Conservation (phyloP, 2,329 filamentous ascomycete genomes). For the Apiospora hydei region DNA sequence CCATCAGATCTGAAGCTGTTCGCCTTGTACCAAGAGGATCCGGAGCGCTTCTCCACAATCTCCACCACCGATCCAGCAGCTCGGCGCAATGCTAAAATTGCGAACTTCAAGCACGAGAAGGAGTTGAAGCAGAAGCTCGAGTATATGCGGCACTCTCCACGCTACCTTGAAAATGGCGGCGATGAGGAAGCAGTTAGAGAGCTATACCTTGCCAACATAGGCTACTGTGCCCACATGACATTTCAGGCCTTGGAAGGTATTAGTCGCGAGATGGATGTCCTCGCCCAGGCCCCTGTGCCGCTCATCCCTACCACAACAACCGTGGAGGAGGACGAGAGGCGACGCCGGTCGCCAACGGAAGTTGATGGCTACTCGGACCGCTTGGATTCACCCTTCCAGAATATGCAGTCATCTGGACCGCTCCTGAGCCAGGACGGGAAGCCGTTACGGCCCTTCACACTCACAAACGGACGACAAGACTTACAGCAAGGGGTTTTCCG, state of each 20-base stretch:
- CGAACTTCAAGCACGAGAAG: conserved; percentile 85
- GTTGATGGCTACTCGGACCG: conserved; percentile 71
- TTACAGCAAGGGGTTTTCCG: conserved; percentile 84
- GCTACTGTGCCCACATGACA: conserved; percentile 76
- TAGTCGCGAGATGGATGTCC: conserved; percentile 82
- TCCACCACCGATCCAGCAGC: conserved; percentile 67
- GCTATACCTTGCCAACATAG: conserved; percentile 78
- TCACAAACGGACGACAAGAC: conserved; percentile 79
- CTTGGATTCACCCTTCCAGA: conserved; percentile 70
- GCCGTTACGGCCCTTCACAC: conserved; percentile 88
- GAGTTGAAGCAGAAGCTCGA: conserved; percentile 84
- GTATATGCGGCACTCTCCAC: conserved; percentile 51
- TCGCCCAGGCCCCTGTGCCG: conserved; percentile 73
- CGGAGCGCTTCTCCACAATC: conserved; percentile 75
- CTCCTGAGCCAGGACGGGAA: conserved; percentile 81
- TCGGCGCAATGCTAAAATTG: conserved; percentile 84
- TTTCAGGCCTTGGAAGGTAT: conserved; percentile 90
- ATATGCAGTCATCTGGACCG: conserved; percentile 66
- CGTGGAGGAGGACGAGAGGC: conserved; percentile 55
- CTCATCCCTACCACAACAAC: conserved; percentile 50
- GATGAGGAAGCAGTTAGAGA: conserved; percentile 87
- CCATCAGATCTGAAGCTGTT: conserved; percentile 72
- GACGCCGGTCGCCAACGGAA: conserved; percentile 42
- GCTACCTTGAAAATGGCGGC: conserved; percentile 61
- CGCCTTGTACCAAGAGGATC: conserved; percentile 75